Base-by-base conservation (phyloP, 345 rosid species). In the Populus nigra region DNA sequence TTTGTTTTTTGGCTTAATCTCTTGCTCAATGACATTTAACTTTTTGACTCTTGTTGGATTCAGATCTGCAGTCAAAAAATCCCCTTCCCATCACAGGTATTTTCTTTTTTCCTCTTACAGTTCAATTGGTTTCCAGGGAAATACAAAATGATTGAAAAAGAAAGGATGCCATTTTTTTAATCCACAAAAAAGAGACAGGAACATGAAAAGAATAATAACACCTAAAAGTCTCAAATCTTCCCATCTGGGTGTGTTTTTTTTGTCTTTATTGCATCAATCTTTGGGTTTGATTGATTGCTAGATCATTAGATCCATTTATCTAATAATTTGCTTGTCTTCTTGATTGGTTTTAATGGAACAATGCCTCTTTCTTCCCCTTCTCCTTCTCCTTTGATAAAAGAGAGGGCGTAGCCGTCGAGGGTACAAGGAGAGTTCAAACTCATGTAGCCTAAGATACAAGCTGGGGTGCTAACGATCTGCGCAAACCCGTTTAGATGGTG, bases 51-150 rank as follows among this genome's bases (percentile, higher is more conserved):
- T 16, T 18, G 61, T 6, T 70, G 41, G n/a, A 22, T 77, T 61
- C 65, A 53, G 65, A 62, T 81, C 68, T 8, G 76, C 79, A 16
- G 73, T 68, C 5, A 27, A 71, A 63, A 63, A 29, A 31, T 23
- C 69, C 7, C 39, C 23, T 73, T 63, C 75, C 13, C 50, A 79
- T 49, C 59, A 15, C 78, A 73, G 87, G 87, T 79, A 88, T 45
- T 39, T 67, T 65, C 22, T 38, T 16, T 41, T 0, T 69, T 75
- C 1, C 3, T 35, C 11, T 38, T 76, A 15, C 45, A 66, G 53
- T 33, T 33, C 36, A 9, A 68, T 31, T 31, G 13, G 39, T 68
- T 36, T 35, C 27, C 20, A 67, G 13, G 59, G 59, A 53, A 7
- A 6, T 53, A 53, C 57, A 16, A 18, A 6, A 17, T 6, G 59